A percentile compares a stretch with the other conserved stretches of the same genome.
These are phyloP conservation scores for Thelephora terrestris DNA, from an alignment of 1,284 basidiomycete genomes.

Conservation along the genomic window DNA sequence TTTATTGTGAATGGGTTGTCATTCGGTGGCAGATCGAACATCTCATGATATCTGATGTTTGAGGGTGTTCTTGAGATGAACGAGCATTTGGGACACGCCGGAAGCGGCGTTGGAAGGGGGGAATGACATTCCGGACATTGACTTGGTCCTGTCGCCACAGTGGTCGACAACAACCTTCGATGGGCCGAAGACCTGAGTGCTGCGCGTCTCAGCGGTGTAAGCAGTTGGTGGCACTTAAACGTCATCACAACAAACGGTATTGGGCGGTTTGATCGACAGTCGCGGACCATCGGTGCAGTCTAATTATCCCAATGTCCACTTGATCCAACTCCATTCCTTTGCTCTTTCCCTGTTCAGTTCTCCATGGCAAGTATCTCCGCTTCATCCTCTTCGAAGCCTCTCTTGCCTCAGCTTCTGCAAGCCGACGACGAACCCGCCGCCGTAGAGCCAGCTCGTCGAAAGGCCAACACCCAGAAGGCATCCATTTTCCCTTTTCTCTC, in stretches of 20 bases:
- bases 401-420: slow-evolving; percentile 20
- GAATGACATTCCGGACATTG: slow-evolving; percentile 51
- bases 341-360: neutral
- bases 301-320: neutral
- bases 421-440: slow-evolving; percentile 27
- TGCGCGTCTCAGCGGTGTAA: neutral
- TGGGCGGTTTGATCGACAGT: no score
- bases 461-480: no score
- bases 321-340: neutral
- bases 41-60: slow-evolving; percentile 43
- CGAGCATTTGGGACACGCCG: slow-evolving; percentile 59
- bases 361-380: neutral
- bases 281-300: no score
- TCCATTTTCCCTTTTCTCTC: no score
- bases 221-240: neutral
- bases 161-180: neutral
- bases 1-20: slow-evolving; percentile 63
- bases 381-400: slow-evolving; percentile 10
- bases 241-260: no score
- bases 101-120: slow-evolving; percentile 48
- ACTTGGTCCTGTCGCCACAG: slow-evolving; percentile 4
- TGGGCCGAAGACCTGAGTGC: neutral
- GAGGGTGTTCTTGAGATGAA: slow-evolving; percentile 48
- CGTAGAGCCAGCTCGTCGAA: slow-evolving; percentile 32
- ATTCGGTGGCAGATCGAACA: slow-evolving; percentile 47